These are phyloP conservation scores for Aspergillus carbonarius DNA, from an alignment of 2,329 filamentous ascomycete species.

Conservation along the genomic window DNA sequence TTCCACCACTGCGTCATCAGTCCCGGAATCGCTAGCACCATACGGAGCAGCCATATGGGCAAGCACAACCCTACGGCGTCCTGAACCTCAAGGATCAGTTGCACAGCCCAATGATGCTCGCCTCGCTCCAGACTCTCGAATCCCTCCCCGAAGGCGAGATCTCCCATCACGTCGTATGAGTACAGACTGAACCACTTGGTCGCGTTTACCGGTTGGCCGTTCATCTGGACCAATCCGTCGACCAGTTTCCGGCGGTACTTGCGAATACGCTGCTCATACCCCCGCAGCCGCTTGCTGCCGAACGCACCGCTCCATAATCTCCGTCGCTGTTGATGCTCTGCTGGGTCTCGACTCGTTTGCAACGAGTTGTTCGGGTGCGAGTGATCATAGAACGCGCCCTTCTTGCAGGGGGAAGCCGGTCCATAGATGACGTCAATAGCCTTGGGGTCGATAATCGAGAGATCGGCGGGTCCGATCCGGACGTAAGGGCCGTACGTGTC, in stretches of 20 bases:
- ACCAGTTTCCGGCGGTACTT: conserved; percentile 37
- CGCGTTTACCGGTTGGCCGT: conserved; percentile 34
- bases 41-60: conserved; percentile 9
- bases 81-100: conserved; percentile 37
- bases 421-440: conserved; percentile 41
- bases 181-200: conserved; percentile 42
- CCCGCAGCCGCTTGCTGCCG: conserved; percentile 39
- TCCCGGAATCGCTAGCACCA: conserved; percentile 5
- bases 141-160: conserved; percentile 40
- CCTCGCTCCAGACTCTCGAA: conserved; percentile 11
- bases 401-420: conserved; percentile 38
- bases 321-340: conserved; percentile 39
- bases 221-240: conserved; percentile 26
- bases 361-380: conserved; percentile 36
- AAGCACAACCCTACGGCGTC: conserved; percentile 14
- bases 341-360: conserved; percentile 38
- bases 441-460: conserved; percentile 39
- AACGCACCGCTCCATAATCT: conserved; percentile 44
- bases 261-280: conserved; percentile 40
- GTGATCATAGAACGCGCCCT: conserved; percentile 43
- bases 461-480: conserved; percentile 33
- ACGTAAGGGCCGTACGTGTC: conserved; percentile 36
- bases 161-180: conserved; percentile 48
- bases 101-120: conserved; percentile 36
- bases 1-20: not conserved